Conservation (phyloP, 352 stramenopile genomes). For the Phytophthora multivora region DNA sequence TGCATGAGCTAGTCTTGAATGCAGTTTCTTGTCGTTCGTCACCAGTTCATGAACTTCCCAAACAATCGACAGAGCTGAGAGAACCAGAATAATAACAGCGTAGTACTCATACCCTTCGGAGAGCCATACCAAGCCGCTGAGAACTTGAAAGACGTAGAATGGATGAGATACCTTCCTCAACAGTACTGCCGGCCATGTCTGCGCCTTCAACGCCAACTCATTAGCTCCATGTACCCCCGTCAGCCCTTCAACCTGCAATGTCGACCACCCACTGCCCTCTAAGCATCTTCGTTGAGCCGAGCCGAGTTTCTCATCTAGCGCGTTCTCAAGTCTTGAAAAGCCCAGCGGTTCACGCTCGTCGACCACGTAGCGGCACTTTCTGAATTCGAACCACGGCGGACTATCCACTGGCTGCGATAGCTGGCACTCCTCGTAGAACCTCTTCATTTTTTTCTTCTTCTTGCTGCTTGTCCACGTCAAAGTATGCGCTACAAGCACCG, state of each 20-base stretch:
- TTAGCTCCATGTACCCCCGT: conserved; percentile 60
- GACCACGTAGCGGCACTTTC: conserved; percentile 73
- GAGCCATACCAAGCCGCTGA: conserved; percentile 73
- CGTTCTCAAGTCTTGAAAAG: conserved; percentile 63
- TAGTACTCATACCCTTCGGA: conserved; percentile 73
- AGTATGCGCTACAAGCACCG: conserved; percentile 50
- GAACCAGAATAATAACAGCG: conserved; percentile 58
- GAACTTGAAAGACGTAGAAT: conserved; percentile 83
- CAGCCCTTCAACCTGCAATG: conserved; percentile 39
- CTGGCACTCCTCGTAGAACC: conserved; percentile 53
- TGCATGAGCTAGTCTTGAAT: conserved; percentile 54
- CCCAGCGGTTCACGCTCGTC: conserved; percentile 44
- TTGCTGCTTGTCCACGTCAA: conserved; percentile 24
- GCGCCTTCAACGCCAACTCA: conserved; percentile 52
- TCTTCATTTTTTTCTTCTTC: conserved; percentile 24
- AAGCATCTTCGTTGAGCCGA: conserved; percentile 34
- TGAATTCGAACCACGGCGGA: conserved; percentile 68
- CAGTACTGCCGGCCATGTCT: conserved; percentile 53
- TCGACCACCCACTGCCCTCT: conserved; percentile 31
- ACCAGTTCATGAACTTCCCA: conserved; percentile 77
- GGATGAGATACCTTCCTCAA: conserved; percentile 75
- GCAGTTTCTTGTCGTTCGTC: conserved; percentile 62
- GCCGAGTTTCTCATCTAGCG: conserved; percentile 50
- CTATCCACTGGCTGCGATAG: conserved; percentile 35
- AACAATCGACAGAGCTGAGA: conserved; percentile 70